Conservation (phyloP, 441 rosid genomes). For the Melianthus villosus region DNA sequence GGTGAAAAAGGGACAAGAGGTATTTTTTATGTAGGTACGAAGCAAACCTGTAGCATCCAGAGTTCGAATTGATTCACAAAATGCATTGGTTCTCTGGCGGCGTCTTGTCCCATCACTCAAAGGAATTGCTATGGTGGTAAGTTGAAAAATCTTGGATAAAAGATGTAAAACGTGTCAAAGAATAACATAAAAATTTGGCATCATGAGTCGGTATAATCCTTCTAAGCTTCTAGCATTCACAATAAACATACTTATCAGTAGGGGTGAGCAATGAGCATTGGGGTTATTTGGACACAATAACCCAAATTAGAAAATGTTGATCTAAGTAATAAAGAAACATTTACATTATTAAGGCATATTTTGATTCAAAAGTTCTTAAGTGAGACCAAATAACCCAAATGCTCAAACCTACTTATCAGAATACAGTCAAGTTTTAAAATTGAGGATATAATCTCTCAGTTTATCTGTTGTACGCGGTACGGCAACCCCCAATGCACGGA, state of each 20-base stretch:
- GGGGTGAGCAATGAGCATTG: no score
- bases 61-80: constrained; percentile 88
- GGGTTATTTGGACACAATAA: constrained; percentile 3
- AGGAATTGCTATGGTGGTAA: constrained; percentile 49
- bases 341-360: no score
- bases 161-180: constrained; percentile 44
- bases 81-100: constrained; percentile 80
- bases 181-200: no score
- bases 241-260: no score
- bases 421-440: constrained; percentile 5
- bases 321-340: background rate
- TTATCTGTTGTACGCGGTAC: constrained; percentile 85
- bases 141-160: constrained; percentile 74
- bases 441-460: constrained; percentile 82
- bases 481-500: constrained; percentile 72
- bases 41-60: constrained; percentile 78
- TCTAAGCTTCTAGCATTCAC: no score
- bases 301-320: background rate
- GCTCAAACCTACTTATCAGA: no score
- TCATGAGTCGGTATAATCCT: no score
- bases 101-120: constrained; percentile 50
- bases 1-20: background rate
- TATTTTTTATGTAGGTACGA: background rate
- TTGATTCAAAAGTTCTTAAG: no score
- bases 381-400: no score